A percentile compares a stretch with the other conserved stretches of the same genome.
Evolutionary conservation across 768 basidiomycete species (phyloP).

Genomic region (Omphalotus guepiniiformis): DNA sequence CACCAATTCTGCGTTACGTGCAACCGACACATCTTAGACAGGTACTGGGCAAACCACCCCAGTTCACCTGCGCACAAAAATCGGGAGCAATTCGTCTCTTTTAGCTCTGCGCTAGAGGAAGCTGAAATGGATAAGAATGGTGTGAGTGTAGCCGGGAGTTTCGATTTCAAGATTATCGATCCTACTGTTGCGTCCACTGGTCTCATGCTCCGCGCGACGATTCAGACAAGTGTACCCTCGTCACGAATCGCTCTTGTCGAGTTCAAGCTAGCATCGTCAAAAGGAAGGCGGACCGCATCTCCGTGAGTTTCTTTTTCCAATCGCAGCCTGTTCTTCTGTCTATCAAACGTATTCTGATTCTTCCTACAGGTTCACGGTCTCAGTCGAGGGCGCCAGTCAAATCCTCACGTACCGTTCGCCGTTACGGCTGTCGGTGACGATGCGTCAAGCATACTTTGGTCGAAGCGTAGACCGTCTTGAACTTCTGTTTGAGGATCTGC

Average conservation of each 20-base stretch:
- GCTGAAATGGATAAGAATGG: conserved; percentile 32
- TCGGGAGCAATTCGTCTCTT: conserved; percentile 19
- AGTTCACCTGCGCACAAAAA: conserved; percentile 17
- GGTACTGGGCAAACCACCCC: conserved; percentile 12
- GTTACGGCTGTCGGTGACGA: conserved; percentile 12
- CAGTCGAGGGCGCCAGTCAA: not conserved
- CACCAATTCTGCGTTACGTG: conserved; percentile 21
- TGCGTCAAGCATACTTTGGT: conserved; percentile 26
- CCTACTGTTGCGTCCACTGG: conserved; percentile 10
- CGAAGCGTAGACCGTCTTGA: conserved; percentile 52
- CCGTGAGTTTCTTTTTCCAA: not conserved
- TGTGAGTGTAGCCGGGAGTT: conserved; percentile 23
- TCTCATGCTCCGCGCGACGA: not conserved
- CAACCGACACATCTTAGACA: conserved; percentile 13
- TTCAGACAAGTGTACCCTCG: conserved; percentile 1
- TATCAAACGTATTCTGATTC: not conserved
- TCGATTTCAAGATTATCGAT: conserved; percentile 33
- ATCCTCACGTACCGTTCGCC: not conserved
- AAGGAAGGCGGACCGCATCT: conserved; percentile 1
- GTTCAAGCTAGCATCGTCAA: conserved; percentile 1
- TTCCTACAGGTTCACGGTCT: conserved; percentile 1
- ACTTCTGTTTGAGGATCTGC: conserved; percentile 44
- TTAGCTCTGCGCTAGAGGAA: conserved; percentile 26
- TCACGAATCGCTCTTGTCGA: not conserved
- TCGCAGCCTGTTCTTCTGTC: not conserved